Evolutionary conservation across 768 basidiomycete species (phyloP).

Genomic region (Sistotremastrum suecicum): DNA sequence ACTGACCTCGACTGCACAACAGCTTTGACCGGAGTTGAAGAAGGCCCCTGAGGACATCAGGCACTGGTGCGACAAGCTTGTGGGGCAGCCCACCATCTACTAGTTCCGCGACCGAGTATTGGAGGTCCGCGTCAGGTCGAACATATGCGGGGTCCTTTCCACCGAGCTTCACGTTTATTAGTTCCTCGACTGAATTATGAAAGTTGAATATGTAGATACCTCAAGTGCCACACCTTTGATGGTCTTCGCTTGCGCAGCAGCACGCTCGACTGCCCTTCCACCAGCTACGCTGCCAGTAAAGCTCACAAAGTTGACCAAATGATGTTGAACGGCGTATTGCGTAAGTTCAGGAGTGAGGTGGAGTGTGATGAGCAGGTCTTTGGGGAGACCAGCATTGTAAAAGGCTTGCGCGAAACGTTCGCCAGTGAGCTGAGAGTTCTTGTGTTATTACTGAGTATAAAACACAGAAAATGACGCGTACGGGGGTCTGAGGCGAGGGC

Average conservation of each 20-base stretch:
- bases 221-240: conserved; percentile 87
- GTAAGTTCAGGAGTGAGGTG: conserved; percentile 58
- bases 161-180: conserved; percentile 48
- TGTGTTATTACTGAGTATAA: not conserved
- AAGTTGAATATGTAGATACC: conserved; percentile 23
- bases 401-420: conserved; percentile 66
- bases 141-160: conserved; percentile 99
- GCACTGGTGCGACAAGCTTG: conserved; percentile 1
- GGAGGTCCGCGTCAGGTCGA: conserved; percentile 68
- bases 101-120: conserved; percentile 71
- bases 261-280: conserved; percentile 59
- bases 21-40: conserved; percentile 97
- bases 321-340: conserved; percentile 45
- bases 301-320: conserved; percentile 61
- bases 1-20: conserved; percentile 78
- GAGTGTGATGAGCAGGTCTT: conserved; percentile 57
- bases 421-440: conserved; percentile 37
- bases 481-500: conserved; percentile 91
- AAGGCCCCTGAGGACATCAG: conserved; percentile 47
- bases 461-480: conserved; percentile 1
- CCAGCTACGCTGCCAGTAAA: conserved; percentile 86
- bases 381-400: conserved; percentile 63
- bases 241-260: conserved; percentile 45
- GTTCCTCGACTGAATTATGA: not conserved
- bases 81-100: conserved; percentile 60